Conservation (phyloP, 176 grass and related monocot species). For the Phragmites australis region DNA sequence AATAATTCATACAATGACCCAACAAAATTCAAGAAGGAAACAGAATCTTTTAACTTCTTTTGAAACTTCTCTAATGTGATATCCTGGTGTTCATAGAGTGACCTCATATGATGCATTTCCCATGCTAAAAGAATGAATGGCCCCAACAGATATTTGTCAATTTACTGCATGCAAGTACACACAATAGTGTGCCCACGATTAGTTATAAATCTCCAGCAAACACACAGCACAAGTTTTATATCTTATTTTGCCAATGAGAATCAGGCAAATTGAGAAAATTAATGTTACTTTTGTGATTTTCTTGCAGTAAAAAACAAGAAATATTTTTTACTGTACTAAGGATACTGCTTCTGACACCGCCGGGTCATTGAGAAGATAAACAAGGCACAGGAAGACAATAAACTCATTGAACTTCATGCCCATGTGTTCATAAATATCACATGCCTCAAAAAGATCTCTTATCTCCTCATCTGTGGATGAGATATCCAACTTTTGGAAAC, state of each 20-base stretch:
- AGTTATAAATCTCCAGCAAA: conserved; percentile 17
- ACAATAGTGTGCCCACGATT: not conserved
- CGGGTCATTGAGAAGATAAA: conserved; percentile 95
- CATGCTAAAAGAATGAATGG: not conserved
- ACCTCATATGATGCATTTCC: not conserved
- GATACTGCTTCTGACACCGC: conserved; percentile 84
- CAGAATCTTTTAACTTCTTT: not conserved
- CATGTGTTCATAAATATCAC: conserved; percentile 85
- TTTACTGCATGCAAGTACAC: not conserved
- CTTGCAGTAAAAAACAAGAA: not conserved
- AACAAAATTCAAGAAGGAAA: not conserved
- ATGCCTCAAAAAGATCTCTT: conserved; percentile 80
- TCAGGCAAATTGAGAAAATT: not conserved
- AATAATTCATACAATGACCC: not conserved
- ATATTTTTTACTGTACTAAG: conserved; percentile 35
- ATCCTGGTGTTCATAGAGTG: not conserved
- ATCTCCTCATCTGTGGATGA: conserved; percentile 75
- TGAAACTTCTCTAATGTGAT: not conserved
- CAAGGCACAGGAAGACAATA: conserved; percentile 97
- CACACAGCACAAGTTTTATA: not conserved
- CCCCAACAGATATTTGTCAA: not conserved
- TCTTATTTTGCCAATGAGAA: not conserved
- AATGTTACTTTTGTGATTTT: not conserved
- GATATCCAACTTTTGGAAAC: conserved; percentile 88
- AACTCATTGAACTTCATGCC: conserved; percentile 99